phyloP scores from a whole-genome alignment of 2,329 filamentous ascomycete species.

The Ustilaginoidea virens region DNA sequence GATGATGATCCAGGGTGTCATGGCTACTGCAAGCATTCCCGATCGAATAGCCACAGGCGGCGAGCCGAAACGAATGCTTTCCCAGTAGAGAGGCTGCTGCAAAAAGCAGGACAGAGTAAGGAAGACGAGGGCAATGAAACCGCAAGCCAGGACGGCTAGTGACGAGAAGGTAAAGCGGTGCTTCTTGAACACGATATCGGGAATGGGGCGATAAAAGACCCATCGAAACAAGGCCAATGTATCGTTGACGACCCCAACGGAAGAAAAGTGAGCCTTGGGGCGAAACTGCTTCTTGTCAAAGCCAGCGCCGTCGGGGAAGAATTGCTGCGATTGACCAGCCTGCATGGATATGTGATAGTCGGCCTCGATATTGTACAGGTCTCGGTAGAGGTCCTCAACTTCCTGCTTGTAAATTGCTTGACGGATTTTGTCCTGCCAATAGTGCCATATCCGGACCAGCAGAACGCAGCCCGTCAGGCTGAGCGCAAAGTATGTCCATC shows the following conservation, averaged over 20 bases:
- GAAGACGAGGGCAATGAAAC: constrained; percentile 53
- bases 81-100: constrained; percentile 77
- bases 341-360: constrained; percentile 29
- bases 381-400: constrained; percentile 48
- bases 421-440: constrained; percentile 86
- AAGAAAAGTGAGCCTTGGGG: constrained; percentile 60
- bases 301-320: constrained; percentile 54
- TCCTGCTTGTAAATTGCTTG: constrained; percentile 80
- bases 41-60: constrained; percentile 75
- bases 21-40: constrained; percentile 82
- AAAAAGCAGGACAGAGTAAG: constrained; percentile 72
- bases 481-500: constrained; percentile 79
- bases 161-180: constrained; percentile 68
- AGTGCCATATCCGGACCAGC: constrained; percentile 64
- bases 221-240: constrained; percentile 70
- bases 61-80: constrained; percentile 73
- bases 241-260: constrained; percentile 61
- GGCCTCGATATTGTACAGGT: constrained; percentile 34
- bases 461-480: constrained; percentile 53
- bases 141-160: constrained; percentile 52
- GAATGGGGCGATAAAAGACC: constrained; percentile 78
- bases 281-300: constrained; percentile 40
- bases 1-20: constrained; percentile 85
- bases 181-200: constrained; percentile 53
- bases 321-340: constrained; percentile 43